Base-by-base conservation (phyloP, 1,284 basidiomycete species). In the Malassezia nana region DNA sequence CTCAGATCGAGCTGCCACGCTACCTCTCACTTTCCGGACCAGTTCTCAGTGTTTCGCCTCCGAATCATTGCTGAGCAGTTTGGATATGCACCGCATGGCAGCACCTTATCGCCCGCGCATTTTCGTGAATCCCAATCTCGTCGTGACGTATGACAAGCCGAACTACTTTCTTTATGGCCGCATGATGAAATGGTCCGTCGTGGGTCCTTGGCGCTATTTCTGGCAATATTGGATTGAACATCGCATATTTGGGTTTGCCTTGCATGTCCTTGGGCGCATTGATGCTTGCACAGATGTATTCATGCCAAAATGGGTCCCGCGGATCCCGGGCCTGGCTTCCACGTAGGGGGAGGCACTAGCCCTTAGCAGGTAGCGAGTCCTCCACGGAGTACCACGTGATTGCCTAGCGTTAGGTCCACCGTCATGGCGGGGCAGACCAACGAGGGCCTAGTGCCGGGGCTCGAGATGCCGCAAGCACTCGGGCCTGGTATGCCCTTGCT, bases 61-160 rank as follows among this genome's bases (percentile, higher is more conserved):
- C 16, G 81, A 82, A 69, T 81, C 78, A 33, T 80, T 81, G 73
- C 63, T 80, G 42, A 73, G 79, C 16, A 79, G 78, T 6, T 81
- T 81, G 67, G 81, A 82, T 65, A 67, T 82, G 25, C 77, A 81
- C 51, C 77, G 80, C 4, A 56, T 79, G 29, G 77, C 79, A 52
- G 67, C 69, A 16, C 58, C 78, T 41, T 46, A 66, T 13, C 69
- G 66, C 6, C 75, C 76, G 1, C 73, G 73, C 24, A 78, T 81
- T 49, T 76, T 74, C 60, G 76, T 80, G 63, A 81, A 81, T 60
- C 78, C 79, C 1, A 32, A 41, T 6, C 24, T 51, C 15, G 26
- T 41, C 15, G 58, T 66, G 25, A 59, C 65, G 13, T 66, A 66
- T 53, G 57, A 56, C 25, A 43, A 49, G 41, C 52, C 45, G 12